Percentiles rank a stretch among this genome's conserved stretches.
phyloP scores from a whole-genome alignment of 805 yeast species.

The Saccharomycopsis fibuligera region DNA sequence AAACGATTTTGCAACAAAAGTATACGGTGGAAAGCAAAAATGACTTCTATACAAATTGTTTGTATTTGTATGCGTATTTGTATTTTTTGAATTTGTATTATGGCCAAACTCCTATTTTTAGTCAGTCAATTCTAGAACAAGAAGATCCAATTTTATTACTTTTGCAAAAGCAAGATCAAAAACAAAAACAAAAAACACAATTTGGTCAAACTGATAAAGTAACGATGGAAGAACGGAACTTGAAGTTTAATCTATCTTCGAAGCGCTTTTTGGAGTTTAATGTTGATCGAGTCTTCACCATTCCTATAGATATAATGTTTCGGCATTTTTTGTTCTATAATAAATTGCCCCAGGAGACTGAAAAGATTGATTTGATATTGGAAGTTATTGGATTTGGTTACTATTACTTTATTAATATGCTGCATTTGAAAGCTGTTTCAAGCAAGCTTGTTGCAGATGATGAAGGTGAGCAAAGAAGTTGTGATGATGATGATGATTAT shows the following conservation, averaged over 20 bases:
- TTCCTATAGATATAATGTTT: conserved; percentile 60
- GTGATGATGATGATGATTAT: background rate
- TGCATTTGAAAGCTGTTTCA: conserved; percentile 6
- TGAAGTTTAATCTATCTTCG: no score
- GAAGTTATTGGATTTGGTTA: conserved; percentile 51
- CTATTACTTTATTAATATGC: conserved; percentile 27
- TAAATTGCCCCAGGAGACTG: conserved; percentile 64
- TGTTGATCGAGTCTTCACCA: background rate
- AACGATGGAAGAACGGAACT: no score
- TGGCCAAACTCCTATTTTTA: background rate
- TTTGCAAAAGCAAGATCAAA: background rate
- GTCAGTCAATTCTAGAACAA: background rate
- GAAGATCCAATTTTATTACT: background rate
- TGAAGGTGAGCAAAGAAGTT: conserved; percentile 13
- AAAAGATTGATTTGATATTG: conserved; percentile 67
- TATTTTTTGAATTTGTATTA: conserved; percentile 15
- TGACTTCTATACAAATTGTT: conserved; percentile 16
- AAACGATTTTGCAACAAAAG: background rate
- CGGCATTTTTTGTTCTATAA: conserved; percentile 51
- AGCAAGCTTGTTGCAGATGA: conserved; percentile 8
- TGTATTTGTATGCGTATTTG: conserved; percentile 16
- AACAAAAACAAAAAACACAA: no score
- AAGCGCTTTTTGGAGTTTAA: conserved; percentile 2
- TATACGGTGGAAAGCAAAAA: background rate
- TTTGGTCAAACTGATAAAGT: no score